Percentiles rank a stretch among this genome's conserved stretches.
These are phyloP conservation scores for Trichoderma simmonsii DNA, from an alignment of 2,329 filamentous ascomycete species.

Conservation along the genomic window DNA sequence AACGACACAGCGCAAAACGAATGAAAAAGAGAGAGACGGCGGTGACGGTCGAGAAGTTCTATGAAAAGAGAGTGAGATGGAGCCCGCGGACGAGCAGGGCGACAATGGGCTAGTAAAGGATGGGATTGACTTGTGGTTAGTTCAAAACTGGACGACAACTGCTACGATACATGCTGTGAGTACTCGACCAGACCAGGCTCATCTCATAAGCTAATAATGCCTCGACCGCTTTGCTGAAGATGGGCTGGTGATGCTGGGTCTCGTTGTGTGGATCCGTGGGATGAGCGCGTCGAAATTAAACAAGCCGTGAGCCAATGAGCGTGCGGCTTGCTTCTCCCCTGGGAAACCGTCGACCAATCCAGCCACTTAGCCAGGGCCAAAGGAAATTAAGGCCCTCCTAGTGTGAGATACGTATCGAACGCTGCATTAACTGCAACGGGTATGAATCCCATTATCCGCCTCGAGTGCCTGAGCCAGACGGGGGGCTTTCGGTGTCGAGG, in stretches of 20 bases:
- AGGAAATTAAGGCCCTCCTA: slow-evolving; percentile 20
- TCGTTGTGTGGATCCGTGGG: slow-evolving; percentile 15
- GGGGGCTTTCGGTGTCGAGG: neutral
- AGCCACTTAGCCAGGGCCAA: slow-evolving; percentile 1
- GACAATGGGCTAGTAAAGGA: slow-evolving; percentile 14
- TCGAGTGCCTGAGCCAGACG: neutral
- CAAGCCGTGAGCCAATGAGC: slow-evolving; percentile 29
- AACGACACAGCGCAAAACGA: slow-evolving; percentile 10
- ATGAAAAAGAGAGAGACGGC: slow-evolving; percentile 17
- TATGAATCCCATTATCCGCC: neutral
- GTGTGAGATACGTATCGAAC: slow-evolving; percentile 11
- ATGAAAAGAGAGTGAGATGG: slow-evolving; percentile 18
- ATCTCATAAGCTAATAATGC: slow-evolving; percentile 7
- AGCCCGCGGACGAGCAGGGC: slow-evolving; percentile 10
- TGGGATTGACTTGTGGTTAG: slow-evolving; percentile 18
- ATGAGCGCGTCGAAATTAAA: slow-evolving; percentile 25
- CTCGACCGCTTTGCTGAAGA: slow-evolving; percentile 18
- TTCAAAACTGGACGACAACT: neutral
- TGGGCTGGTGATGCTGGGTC: slow-evolving; percentile 5
- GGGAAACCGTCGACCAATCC: slow-evolving; percentile 15
- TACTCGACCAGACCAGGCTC: neutral
- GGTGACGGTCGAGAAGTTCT: slow-evolving; percentile 11
- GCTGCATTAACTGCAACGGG: slow-evolving; percentile 11
- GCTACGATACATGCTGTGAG: neutral
- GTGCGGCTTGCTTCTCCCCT: slow-evolving; percentile 24